A percentile compares a stretch with the other conserved stretches of the same genome.
These are phyloP conservation scores for Myxozyma monticola DNA, from an alignment of 805 yeast genomes.

Conservation along the genomic window DNA sequence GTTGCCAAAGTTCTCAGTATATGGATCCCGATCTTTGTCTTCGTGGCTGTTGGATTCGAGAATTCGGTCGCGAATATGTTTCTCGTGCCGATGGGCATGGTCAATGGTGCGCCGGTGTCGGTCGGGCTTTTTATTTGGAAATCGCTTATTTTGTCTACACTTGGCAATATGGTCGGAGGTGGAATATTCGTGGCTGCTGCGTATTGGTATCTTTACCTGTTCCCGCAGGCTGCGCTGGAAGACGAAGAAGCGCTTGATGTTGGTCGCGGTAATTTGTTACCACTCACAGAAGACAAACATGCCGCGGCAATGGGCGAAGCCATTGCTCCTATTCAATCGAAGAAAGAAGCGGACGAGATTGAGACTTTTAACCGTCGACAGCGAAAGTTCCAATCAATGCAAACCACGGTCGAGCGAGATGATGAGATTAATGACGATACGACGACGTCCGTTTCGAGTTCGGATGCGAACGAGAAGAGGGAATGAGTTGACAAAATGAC, in stretches of 20 bases:
- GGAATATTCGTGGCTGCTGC: constrained; percentile 58
- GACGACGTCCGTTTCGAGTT: too few relatives aligned
- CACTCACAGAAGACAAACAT: too few relatives aligned
- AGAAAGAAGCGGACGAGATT: too few relatives aligned
- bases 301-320: too few relatives aligned
- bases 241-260: constrained; percentile 37
- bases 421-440: too few relatives aligned
- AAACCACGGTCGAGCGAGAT: too few relatives aligned
- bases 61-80: constrained; percentile 86
- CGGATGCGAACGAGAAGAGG: too few relatives aligned
- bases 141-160: constrained; percentile 62
- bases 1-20: constrained; percentile 71
- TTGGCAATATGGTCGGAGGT: constrained; percentile 85
- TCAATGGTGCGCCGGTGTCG: constrained; percentile 63
- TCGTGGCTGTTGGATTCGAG: constrained; percentile 75
- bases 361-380: too few relatives aligned
- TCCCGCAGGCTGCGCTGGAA: constrained; percentile 29
- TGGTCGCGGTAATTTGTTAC: too few relatives aligned
- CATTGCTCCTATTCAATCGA: too few relatives aligned
- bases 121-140: constrained; percentile 74
- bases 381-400: too few relatives aligned
- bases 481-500: too few relatives aligned
- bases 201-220: constrained; percentile 71
- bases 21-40: constrained; percentile 69
- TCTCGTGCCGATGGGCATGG: constrained; percentile 61